Evolutionary conservation across 768 basidiomycete species (phyloP).

Genomic region (Tephrocybe rancida): DNA sequence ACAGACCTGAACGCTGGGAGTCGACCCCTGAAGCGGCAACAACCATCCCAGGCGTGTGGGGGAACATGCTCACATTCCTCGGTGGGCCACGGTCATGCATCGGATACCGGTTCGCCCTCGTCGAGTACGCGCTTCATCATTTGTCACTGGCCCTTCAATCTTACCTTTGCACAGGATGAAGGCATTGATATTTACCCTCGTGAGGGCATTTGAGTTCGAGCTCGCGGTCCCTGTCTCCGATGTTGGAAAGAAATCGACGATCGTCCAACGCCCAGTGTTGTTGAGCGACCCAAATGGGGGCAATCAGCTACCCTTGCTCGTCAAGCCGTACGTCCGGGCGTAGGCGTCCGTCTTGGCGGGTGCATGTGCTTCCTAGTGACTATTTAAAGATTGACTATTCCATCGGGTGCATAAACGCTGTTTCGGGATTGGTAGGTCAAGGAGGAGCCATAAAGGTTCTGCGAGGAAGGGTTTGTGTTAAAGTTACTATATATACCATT

Average conservation of each 20-base stretch:
- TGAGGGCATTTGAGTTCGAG: conserved; percentile 57
- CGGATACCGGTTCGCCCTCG: conserved; percentile 64
- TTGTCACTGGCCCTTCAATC: not conserved
- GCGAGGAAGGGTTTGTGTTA: too few relatives aligned
- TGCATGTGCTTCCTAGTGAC: too few relatives aligned
- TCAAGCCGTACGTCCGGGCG: conserved; percentile 24
- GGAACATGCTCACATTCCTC: conserved; percentile 60
- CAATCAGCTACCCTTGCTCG: conserved; percentile 46
- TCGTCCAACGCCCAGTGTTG: conserved; percentile 50
- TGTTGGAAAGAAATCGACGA: conserved; percentile 35
- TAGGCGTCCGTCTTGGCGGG: too few relatives aligned
- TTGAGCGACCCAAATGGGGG: conserved; percentile 38
- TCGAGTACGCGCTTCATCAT: conserved; percentile 37
- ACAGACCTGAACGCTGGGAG: conserved; percentile 69
- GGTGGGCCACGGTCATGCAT: conserved; percentile 70
- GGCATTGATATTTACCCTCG: conserved; percentile 46
- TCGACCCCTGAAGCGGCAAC: conserved; percentile 42
- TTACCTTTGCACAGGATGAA: conserved; percentile 29
- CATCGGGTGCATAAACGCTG: too few relatives aligned
- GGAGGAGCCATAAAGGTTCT: too few relatives aligned
- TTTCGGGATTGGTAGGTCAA: too few relatives aligned
- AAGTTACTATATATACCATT: too few relatives aligned
- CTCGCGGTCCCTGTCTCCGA: conserved; percentile 51
- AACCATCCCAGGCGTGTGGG: conserved; percentile 61
- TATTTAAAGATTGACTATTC: too few relatives aligned